Base-by-base conservation (phyloP, 1,139 yeast genomes). In the Yamadazyma epiphylla region DNA sequence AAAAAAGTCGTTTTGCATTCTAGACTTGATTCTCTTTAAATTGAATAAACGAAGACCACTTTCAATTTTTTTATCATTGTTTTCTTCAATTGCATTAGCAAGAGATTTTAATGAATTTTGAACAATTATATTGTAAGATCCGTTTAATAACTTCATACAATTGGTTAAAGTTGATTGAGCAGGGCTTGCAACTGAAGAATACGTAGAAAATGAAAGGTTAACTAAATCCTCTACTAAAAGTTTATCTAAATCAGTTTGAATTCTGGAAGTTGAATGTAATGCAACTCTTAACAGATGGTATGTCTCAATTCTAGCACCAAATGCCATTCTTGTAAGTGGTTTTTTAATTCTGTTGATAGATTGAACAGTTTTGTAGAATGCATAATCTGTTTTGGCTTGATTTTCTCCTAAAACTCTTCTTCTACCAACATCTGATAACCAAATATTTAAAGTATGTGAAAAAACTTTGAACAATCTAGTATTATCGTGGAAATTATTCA, bases 401-500 rank as follows among this genome's bases (percentile, higher is more conserved):
- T 80, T 76, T 9, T 74, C 60, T 31, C 73, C 81, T 30, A 81
- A 73, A 1, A 81, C 62, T 10, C 84, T 64, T 45, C 85, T 95
- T 39, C 77, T 70, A 1, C 95, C 95, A 16, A 84, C 83, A 51
- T 88, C 94, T 12, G 85, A 73, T 41, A 91, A 77, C 88, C 95
- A 91, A 8, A 83, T 77, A 44, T 83, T 79, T 32, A 83, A 54
- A 2, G 81, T 81, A 48, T 78, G 77, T 27, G 88, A 58, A 28
- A 82, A 66, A 26, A 79, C 77, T 43, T 78, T 78, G 52, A 80
- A 74, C 13, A 85, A 56, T 12, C 77, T 75, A n/a, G 86, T 74
- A 40, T 86, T 83, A 40, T 84, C 88, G 32, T 74, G 78, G 34
- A 73, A 73, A 32, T 73, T 59, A 4, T 63, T 53, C 3, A 57